Evolutionary conservation across 805 yeast species (phyloP), one percentile per base, ranked within the genome.

Genomic region (Teunomyces tritomae): DNA sequence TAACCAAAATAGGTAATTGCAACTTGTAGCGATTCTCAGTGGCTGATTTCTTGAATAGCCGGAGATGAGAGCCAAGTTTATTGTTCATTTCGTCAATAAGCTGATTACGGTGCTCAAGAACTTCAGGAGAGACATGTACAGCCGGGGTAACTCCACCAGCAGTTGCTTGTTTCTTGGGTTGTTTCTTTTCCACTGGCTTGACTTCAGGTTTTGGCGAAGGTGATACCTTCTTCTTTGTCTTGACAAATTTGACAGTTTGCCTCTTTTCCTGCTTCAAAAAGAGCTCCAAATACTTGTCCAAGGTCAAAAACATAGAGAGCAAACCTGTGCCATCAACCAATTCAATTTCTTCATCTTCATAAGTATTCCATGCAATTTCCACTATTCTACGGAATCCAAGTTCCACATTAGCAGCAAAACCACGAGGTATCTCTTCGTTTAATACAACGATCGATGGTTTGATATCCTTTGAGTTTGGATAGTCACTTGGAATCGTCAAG

Each of bases 351-450:
- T 56, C 61, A 28, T 57, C 63, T n/a, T 46, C 39, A 5, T 46
- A 28, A 36, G 53, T 51, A 30, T 53, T 64, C 45, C 49, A 45
- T 11, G 70, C 67, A 4, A 63, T 43, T 5, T 51, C 50, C 6
- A 57, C 77, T 16, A 83, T 80, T 40, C 66, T 61, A 36, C 65
- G 66, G 61, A 83, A 87, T 5, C 90, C 92, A 4, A 63, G 54
- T 57, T 86, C 92, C n/a, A 86, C 70, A 54, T 85, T 85, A 10
- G 77, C 69, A 10, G 87, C 78, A 58, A 67, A 82, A 0, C 91
- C 92, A 48, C 81, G 69, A 1, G 92, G 89, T 10, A 86, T 83
- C 28, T 84, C 88, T 29, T 77, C 76, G 64, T 85, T 85, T 45
- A 81, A 68, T 6, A 87, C 85, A 30, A 72, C 65, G 3, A 85